Evolutionary conservation across 176 grass and related monocot genomes (phyloP).

Genomic region (Eragrostis curvula): DNA sequence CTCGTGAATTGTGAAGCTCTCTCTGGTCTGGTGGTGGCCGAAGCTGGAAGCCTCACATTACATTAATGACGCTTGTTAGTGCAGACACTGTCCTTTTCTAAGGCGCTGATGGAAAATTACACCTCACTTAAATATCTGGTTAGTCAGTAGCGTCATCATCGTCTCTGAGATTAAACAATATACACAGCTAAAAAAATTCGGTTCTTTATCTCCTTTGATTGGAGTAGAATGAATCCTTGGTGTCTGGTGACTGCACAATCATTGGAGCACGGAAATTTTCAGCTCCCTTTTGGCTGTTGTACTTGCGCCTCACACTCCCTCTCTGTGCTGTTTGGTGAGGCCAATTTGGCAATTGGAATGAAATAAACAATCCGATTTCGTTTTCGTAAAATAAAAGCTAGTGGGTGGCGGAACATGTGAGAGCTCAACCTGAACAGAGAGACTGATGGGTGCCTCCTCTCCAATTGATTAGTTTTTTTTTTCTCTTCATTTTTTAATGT

Average conservation of each 20-base stretch:
- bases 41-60: constrained; percentile 1
- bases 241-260: constrained; percentile 43
- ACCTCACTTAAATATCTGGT: constrained; percentile 31
- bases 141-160: constrained; percentile 11
- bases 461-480: constrained; percentile 33
- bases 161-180: background rate
- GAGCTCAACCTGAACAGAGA: constrained; percentile 32
- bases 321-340: constrained; percentile 8
- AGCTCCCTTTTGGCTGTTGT: constrained; percentile 31
- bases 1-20: constrained; percentile 4
- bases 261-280: constrained; percentile 54
- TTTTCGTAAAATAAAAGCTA: constrained; percentile 45
- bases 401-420: constrained; percentile 43
- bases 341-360: constrained; percentile 36
- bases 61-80: constrained; percentile 27
- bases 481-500: background rate
- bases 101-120: constrained; percentile 25
- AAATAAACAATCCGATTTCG: constrained; percentile 20
- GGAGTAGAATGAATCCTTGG: constrained; percentile 33
- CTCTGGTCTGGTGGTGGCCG: background rate
- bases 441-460: constrained; percentile 32
- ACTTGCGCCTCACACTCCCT: constrained; percentile 20
- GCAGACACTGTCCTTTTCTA: constrained; percentile 43
- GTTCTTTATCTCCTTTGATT: constrained; percentile 26
- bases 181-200: background rate